Percentiles rank a stretch among this genome's conserved stretches.
These are phyloP conservation scores for Suhomyces bribrorum DNA, from an alignment of 1,139 yeast species.

Conservation along the genomic window DNA sequence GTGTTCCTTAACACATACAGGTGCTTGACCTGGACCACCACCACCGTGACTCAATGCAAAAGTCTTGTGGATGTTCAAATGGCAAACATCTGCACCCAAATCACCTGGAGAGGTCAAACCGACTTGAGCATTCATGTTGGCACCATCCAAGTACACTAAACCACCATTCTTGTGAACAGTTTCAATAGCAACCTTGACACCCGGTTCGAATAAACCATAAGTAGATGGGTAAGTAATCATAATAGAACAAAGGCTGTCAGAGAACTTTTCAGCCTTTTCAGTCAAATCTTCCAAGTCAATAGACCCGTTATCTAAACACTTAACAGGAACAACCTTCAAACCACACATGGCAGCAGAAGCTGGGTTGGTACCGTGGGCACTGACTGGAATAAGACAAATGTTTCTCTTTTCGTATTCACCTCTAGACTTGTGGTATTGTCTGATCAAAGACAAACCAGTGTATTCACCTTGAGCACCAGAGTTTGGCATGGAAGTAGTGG, in stretches of 20 bases:
- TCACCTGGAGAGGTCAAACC: conserved; percentile 98
- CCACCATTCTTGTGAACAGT: conserved; percentile 86
- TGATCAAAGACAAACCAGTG: conserved; percentile 87
- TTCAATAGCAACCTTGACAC: conserved; percentile 80
- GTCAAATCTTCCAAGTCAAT: conserved; percentile 76
- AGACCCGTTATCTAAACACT: conserved; percentile 83
- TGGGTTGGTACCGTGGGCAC: conserved; percentile 98
- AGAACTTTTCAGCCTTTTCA: conserved; percentile 70
- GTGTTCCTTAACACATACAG: conserved; percentile 89
- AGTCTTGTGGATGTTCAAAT: conserved; percentile 92
- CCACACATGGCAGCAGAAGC: conserved; percentile 99
- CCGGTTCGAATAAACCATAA: conserved; percentile 93
- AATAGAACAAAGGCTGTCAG: conserved; percentile 74
- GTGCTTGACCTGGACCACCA: conserved; percentile 99
- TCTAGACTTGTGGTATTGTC: conserved; percentile 68
- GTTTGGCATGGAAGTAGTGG: conserved; percentile 91
- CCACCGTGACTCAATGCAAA: conserved; percentile 99
- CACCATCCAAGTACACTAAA: conserved; percentile 96
- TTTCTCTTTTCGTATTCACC: conserved; percentile 73
- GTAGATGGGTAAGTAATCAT: conserved; percentile 99
- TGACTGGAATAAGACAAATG: conserved; percentile 90
- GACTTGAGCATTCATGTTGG: conserved; percentile 98
- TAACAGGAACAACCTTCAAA: conserved; percentile 86
- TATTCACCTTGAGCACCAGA: conserved; percentile 99
- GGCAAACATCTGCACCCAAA: conserved; percentile 98